These are phyloP conservation scores for Hypoxylon sp. DNA, from an alignment of 2,329 filamentous ascomycete genomes.

Conservation along the genomic window DNA sequence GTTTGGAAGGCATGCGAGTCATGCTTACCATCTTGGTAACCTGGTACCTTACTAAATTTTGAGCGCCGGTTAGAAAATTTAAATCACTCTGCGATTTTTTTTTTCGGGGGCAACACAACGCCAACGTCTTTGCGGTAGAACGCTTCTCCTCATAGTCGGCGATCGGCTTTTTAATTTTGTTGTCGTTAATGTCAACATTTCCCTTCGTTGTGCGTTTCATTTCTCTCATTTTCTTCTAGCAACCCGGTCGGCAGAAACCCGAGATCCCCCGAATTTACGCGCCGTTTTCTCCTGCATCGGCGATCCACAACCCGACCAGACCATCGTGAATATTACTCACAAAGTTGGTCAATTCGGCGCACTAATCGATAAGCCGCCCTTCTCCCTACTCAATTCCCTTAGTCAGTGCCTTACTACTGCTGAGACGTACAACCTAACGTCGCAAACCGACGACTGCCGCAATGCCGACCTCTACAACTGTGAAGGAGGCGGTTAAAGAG, in stretches of 20 bases:
- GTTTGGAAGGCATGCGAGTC: conserved; percentile 37
- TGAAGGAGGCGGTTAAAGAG: conserved; percentile 84
- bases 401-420: conserved; percentile 12
- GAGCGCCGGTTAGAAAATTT: conserved; percentile 40
- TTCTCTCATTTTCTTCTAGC: conserved; percentile 31
- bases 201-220: conserved; percentile 28
- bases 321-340: conserved; percentile 43
- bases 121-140: conserved; percentile 9
- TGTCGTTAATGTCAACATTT: conserved; percentile 24
- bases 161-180: conserved; percentile 20
- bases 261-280: conserved; percentile 42
- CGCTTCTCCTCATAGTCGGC: conserved; percentile 14
- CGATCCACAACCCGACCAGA: conserved; percentile 44
- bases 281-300: conserved; percentile 46
- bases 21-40: conserved; percentile 27
- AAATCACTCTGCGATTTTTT: conserved; percentile 44
- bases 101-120: conserved; percentile 22
- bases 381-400: conserved; percentile 11
- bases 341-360: conserved; percentile 37
- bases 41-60: conserved; percentile 24
- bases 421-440: conserved; percentile 20
- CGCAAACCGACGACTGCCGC: conserved; percentile 39
- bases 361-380: conserved; percentile 39
- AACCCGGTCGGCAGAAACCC: conserved; percentile 35
- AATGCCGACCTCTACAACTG: conserved; percentile 63